Base-by-base conservation (phyloP, 208 protist genomes). In the Acanthamoeba lugdunensis region DNA sequence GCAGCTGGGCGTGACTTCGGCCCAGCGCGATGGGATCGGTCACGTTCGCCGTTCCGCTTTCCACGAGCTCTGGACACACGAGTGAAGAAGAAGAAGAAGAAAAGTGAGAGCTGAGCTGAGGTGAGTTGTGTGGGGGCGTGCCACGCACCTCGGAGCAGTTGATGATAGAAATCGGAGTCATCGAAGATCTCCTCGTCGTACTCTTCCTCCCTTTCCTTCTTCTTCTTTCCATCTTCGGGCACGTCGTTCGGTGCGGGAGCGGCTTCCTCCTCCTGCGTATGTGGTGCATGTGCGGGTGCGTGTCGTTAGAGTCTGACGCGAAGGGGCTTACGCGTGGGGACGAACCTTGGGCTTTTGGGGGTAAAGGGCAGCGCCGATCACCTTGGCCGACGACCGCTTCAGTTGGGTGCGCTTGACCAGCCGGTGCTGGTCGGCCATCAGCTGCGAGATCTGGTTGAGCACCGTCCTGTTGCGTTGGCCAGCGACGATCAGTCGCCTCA, bases 91-190 rank as follows among this genome's bases (percentile, higher is more conserved):
- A n/a, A n/a, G n/a, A n/a, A n/a, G n/a, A n/a, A n/a, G n/a, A n/a
- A n/a, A n/a, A n/a, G n/a, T n/a, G n/a, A n/a, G n/a, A n/a, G 71
- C 6, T 18, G 25, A 79, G 71, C 25, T 8, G 1, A 4, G 41
- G 2, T 8, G 1, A 45, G 41, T 45, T 45, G 41, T 45, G 41
- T 45, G n/a, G 41, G 41, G 41, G 41, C 4, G 41, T 45, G 41
- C 2, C 41, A 45, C 41, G 41, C 52, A 56, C 81, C 95, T 54
- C 95, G 28, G 6, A 96, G 69, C 37, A 96, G 73, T 67, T 94
- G 69, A 37, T 96, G 93, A 65, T 96, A 96, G 67, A 96, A 95
- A 84, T 95, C 93, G 45, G 48, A 91, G 69, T 96, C 95, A 87
- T 96, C 95, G 65, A 95, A 96, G 23, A 95, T 92, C 48, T 96